Conservation (phyloP, 352 stramenopile species). For the Phytophthora macrochlamydospora region DNA sequence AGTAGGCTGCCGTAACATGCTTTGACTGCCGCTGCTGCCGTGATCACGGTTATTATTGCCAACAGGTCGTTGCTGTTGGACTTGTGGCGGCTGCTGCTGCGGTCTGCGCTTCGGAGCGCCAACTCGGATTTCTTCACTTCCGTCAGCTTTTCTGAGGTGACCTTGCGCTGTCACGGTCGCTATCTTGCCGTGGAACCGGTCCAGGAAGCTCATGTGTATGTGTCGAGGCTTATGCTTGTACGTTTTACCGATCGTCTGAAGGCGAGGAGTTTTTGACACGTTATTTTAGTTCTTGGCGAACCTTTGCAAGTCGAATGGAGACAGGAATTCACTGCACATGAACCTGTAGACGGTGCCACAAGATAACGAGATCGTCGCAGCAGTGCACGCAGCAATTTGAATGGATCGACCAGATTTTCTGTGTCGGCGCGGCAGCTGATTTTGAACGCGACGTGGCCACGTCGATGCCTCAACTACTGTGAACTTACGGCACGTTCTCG, state of each 20-base stretch:
- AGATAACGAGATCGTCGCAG: no score
- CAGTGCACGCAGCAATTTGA: no score
- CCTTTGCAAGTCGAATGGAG: no score
- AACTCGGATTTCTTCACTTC: slow-evolving; percentile 82
- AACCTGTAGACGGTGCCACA: no score
- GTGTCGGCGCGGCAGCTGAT: no score
- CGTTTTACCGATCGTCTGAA: no score
- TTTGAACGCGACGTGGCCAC: slow-evolving; percentile 43
- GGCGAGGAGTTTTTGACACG: no score
- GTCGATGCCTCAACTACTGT: slow-evolving; percentile 37
- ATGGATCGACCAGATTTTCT: no score
- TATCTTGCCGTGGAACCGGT: slow-evolving; percentile 86
- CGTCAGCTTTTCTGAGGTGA: slow-evolving; percentile 78
- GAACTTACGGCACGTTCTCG: slow-evolving; percentile 37
- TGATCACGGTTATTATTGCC: slow-evolving; percentile 5
- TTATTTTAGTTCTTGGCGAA: no score
- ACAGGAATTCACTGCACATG: no score
- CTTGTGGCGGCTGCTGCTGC: slow-evolving; percentile 1
- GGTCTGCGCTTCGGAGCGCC: slow-evolving; percentile 64
- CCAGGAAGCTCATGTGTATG: slow-evolving; percentile 75
- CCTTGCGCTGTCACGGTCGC: slow-evolving; percentile 69
- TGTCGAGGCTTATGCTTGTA: no score
- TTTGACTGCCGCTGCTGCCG: slow-evolving; percentile 5
- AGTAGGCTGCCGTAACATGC: slow-evolving; percentile 11
- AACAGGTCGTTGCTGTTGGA: slow-evolving; percentile 8